These are phyloP conservation scores for Ogataea nakhonphanomensis DNA, from an alignment of 805 yeast species.

Conservation along the genomic window DNA sequence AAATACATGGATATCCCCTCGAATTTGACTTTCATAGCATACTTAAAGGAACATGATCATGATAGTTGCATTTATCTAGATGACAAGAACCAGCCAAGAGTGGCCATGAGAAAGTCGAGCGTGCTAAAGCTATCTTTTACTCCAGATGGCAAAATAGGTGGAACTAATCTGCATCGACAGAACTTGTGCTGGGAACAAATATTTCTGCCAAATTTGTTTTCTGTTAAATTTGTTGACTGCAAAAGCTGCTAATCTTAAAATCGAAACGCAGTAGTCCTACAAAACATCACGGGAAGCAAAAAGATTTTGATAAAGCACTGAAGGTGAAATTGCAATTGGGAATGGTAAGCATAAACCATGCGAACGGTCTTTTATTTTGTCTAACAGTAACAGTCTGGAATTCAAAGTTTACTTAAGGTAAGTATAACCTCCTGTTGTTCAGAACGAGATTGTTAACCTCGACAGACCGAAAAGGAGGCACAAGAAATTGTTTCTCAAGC, in stretches of 20 bases:
- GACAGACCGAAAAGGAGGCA: constrained; percentile 92
- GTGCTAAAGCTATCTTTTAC: background rate
- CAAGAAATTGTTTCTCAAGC: constrained; percentile 93
- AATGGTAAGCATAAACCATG: background rate
- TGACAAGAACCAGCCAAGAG: no score
- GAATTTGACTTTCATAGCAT: constrained; percentile 31
- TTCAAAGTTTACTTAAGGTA: constrained; percentile 65
- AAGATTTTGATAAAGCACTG: background rate
- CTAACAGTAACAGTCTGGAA: constrained; percentile 42
- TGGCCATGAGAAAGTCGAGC: no score
- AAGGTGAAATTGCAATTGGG: no score
- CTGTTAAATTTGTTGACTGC: constrained; percentile 7
- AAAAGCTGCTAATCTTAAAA: constrained; percentile 1
- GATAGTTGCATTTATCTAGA: no score
- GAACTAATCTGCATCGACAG: no score
- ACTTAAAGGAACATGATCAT: constrained; percentile 22
- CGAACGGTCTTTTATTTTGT: background rate
- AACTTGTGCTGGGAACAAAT: background rate
- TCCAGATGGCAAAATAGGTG: no score
- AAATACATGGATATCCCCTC: constrained; percentile 47
- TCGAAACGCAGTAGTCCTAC: no score
- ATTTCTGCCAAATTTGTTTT: background rate
- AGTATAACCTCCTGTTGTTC: constrained; percentile 15
- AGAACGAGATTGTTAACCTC: no score
- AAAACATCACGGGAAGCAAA: background rate